Percentiles rank a stretch among this genome's conserved stretches.
Evolutionary conservation across 108 stramenopile species (phyloP).

Genomic region (Nitzschia sp.): DNA sequence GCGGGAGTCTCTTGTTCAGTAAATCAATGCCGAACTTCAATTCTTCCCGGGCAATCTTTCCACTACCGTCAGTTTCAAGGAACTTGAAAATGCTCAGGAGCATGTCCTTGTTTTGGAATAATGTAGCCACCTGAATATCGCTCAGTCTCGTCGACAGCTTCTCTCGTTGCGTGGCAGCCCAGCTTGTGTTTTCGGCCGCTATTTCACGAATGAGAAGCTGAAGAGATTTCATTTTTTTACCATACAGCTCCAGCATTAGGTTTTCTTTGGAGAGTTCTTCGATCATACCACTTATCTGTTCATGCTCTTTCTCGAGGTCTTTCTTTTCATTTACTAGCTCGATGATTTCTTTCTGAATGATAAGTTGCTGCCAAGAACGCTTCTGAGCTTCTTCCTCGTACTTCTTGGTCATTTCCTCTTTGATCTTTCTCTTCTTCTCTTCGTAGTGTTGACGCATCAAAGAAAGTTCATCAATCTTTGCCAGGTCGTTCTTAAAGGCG

Average conservation of each 20-base stretch:
- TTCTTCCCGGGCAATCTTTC: constrained; percentile 19
- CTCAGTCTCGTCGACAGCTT: neutral
- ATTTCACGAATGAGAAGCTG: neutral
- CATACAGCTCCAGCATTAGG: neutral
- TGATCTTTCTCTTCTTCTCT: neutral
- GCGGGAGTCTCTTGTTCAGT: constrained; percentile 32
- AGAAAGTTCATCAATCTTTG: neutral
- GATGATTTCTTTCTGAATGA: neutral
- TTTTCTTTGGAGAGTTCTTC: constrained; percentile 2
- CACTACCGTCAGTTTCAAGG: constrained; percentile 30
- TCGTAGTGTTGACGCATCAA: neutral
- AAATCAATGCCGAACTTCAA: constrained; percentile 30
- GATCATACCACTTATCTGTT: neutral
- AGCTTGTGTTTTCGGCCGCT: neutral
- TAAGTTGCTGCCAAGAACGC: neutral
- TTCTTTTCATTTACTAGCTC: neutral
- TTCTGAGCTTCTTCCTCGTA: neutral
- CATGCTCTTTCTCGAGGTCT: neutral
- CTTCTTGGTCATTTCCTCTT: neutral
- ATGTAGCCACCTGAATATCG: neutral
- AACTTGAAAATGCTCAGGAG: constrained; percentile 18
- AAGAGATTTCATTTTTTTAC: neutral
- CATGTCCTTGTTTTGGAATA: constrained; percentile 24
- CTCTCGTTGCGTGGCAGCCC: neutral
- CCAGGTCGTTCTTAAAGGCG: neutral